Evolutionary conservation across 345 rosid genomes (phyloP).

Genomic region (Eucalyptus lansdowneana): DNA sequence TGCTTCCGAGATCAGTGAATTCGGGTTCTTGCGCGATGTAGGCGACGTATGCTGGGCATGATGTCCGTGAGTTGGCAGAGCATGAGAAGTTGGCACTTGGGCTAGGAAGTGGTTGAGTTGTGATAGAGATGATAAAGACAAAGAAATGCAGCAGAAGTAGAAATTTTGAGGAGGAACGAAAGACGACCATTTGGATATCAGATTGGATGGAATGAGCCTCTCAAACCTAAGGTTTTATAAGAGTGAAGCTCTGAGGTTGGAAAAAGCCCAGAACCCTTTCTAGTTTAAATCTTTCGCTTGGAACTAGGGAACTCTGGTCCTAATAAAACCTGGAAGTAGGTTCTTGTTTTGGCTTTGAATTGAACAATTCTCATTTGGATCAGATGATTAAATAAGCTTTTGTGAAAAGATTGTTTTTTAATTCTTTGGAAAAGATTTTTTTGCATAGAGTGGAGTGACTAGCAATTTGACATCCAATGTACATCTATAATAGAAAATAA

Average conservation of each 20-base stretch:
- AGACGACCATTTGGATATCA: background rate
- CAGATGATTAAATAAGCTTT: background rate
- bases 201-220: background rate
- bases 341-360: constrained; percentile 2
- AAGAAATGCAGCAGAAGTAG: background rate
- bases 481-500: background rate
- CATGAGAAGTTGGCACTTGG: constrained; percentile 20
- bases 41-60: constrained; percentile 25
- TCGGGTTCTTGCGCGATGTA: constrained; percentile 24
- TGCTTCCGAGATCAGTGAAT: constrained; percentile 22
- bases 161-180: background rate
- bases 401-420: background rate
- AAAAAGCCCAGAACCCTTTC: constrained; percentile 3
- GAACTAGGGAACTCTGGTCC: background rate
- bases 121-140: background rate
- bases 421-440: background rate
- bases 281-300: background rate
- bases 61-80: background rate
- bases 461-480: background rate
- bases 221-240: background rate
- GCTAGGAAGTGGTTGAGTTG: constrained; percentile 6
- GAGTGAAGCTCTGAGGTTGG: background rate
- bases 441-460: background rate
- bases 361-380: background rate
- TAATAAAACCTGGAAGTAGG: background rate